Conservation (phyloP, 371 early-diverging fungal species). For the Dipsacomyces acuminosporus region DNA sequence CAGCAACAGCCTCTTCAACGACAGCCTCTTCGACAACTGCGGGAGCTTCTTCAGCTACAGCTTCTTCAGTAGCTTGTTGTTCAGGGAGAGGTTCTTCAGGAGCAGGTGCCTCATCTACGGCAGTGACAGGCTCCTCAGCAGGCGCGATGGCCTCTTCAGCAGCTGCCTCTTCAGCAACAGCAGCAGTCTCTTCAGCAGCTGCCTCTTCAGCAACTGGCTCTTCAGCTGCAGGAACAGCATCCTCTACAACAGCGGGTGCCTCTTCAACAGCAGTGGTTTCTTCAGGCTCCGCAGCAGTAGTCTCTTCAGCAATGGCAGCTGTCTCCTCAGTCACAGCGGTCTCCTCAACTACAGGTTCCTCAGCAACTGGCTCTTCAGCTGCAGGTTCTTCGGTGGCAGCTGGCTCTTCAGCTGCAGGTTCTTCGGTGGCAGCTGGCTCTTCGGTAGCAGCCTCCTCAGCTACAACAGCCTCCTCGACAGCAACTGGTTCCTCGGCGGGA, state of each 20-base stretch:
- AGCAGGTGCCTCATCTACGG: background rate
- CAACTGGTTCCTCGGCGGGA: background rate
- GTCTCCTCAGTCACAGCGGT: background rate
- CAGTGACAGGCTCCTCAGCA: background rate
- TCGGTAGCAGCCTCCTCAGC: background rate
- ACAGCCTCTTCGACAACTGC: background rate
- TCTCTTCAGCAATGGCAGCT: background rate
- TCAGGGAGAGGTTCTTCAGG: no score
- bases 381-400: conserved; percentile 1
- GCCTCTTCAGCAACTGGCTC: background rate
- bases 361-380: background rate
- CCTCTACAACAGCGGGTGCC: background rate
- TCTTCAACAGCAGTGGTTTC: background rate
- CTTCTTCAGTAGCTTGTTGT: no score
- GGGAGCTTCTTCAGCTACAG: background rate
- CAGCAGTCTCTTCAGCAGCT: background rate
- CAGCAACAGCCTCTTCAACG: background rate
- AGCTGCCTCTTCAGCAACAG: background rate
- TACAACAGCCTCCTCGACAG: background rate
- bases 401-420: background rate
- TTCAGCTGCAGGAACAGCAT: background rate
- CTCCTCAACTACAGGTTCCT: background rate
- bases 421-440: background rate
- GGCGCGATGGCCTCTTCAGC: background rate
- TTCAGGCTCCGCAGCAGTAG: background rate